phyloP scores from a whole-genome alignment of 805 yeast genomes.

The Blastobotrys terrestris region DNA sequence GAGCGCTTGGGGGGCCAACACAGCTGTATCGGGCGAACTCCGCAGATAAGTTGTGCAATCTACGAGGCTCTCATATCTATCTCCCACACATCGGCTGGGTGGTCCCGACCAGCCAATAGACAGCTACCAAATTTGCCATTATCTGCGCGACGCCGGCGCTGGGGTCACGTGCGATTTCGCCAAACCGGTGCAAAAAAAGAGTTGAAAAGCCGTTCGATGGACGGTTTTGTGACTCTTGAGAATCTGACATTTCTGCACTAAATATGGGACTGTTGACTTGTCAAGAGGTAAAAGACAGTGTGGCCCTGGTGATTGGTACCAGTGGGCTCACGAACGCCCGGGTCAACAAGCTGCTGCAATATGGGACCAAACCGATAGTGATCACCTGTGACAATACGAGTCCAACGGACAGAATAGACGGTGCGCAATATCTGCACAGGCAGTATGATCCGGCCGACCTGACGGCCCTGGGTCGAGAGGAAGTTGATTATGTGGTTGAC shows the following conservation, averaged over 20 bases:
- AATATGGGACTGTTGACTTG: constrained; percentile 15
- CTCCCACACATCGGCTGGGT: no score
- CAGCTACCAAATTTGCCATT: no score
- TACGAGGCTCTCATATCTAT: no score
- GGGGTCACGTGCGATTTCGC: background rate
- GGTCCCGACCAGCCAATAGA: no score
- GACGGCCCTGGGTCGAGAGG: constrained; percentile 50
- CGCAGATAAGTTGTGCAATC: no score
- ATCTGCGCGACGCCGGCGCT: background rate
- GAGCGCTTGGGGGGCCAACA: no score
- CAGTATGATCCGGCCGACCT: constrained; percentile 41
- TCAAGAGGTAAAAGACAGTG: constrained; percentile 35
- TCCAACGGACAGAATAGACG: constrained; percentile 3
- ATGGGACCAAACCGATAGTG: constrained; percentile 54
- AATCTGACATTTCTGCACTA: background rate
- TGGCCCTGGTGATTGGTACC: constrained; percentile 52
- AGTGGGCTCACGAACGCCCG: constrained; percentile 43
- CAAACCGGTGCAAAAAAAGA: no score
- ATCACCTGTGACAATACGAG: constrained; percentile 23
- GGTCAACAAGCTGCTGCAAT: constrained; percentile 40
- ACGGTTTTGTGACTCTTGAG: background rate
- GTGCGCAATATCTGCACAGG: constrained; percentile 29
- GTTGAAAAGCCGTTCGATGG: background rate
- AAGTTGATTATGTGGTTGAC: constrained; percentile 64
- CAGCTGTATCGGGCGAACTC: no score